Percentiles rank a stretch among this genome's conserved stretches.
phyloP scores from a whole-genome alignment of 805 yeast genomes.

The Starmerella roubikii region DNA sequence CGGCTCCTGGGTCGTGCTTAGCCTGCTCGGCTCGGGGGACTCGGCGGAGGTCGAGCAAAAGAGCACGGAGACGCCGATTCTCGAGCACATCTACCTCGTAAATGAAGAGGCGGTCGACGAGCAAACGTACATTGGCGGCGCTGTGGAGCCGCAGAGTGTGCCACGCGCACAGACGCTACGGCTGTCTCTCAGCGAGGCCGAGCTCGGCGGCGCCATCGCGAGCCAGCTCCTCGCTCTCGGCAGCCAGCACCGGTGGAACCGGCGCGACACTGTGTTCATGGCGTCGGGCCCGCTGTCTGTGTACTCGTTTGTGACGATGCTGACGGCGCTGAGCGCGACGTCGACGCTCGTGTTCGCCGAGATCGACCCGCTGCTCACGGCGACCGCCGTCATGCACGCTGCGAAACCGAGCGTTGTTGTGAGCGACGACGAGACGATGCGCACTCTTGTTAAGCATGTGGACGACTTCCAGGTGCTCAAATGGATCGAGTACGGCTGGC shows the following conservation, averaged over 20 bases:
- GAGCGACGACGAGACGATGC: conserved; percentile 23
- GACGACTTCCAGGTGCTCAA: conserved; percentile 17
- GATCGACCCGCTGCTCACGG: conserved; percentile 15
- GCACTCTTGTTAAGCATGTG: conserved; percentile 20
- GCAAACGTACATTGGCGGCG: neutral
- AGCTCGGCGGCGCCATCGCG: conserved; percentile 27
- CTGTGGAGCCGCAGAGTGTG: neutral
- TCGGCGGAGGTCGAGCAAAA: neutral
- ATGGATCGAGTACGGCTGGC: conserved; percentile 12
- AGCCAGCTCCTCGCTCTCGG: conserved; percentile 28
- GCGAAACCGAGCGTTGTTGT: conserved; percentile 23
- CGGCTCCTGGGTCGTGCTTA: conserved; percentile 5
- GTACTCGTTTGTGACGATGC: conserved; percentile 21
- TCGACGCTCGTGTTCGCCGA: conserved; percentile 16
- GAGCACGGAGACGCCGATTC: neutral
- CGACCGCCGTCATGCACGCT: conserved; percentile 17
- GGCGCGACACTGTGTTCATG: conserved; percentile 23
- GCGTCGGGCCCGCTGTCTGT: conserved; percentile 22
- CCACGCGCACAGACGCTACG: neutral
- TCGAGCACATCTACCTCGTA: neutral
- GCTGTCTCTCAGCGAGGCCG: conserved; percentile 13
- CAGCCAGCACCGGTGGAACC: conserved; percentile 21
- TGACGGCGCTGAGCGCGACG: conserved; percentile 24
- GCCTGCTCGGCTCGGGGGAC: conserved; percentile 5
- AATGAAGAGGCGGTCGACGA: neutral